These are phyloP conservation scores for Rhodamnia rubescens DNA, from an alignment of 345 rosid genomes.

Conservation along the genomic window DNA sequence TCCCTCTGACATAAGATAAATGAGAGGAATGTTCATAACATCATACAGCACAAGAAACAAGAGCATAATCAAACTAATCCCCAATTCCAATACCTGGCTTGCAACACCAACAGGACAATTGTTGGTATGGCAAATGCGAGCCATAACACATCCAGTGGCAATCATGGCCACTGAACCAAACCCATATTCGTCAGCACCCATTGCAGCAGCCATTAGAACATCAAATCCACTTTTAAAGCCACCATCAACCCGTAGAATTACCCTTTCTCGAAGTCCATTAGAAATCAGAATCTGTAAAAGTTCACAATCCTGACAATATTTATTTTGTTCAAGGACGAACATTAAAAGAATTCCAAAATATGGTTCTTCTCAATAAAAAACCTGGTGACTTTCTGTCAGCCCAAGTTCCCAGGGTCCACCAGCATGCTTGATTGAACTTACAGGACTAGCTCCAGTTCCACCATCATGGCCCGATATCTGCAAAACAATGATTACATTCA, in stretches of 20 bases:
- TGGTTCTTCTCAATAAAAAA: slow-evolving; percentile 3
- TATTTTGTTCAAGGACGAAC: neutral
- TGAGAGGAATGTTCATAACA: neutral
- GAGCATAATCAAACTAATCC: slow-evolving; percentile 1
- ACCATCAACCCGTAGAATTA: slow-evolving; percentile 90
- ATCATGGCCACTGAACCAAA: slow-evolving; percentile 99
- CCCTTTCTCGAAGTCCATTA: slow-evolving; percentile 97
- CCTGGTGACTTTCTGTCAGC: slow-evolving; percentile 88
- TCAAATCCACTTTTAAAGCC: slow-evolving; percentile 95
- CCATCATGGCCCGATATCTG: slow-evolving; percentile 99
- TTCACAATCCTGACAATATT: neutral
- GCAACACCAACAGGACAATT: slow-evolving; percentile 99
- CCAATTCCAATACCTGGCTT: slow-evolving; percentile 60
- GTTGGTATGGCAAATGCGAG: slow-evolving; percentile 99
- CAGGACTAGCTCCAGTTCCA: slow-evolving; percentile 98
- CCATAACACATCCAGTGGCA: slow-evolving; percentile 99
- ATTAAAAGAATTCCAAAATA: neutral
- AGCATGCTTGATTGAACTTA: slow-evolving; percentile 97
- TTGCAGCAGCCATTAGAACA: slow-evolving; percentile 87
- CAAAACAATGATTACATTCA: neutral
- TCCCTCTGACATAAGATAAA: slow-evolving; percentile 49
- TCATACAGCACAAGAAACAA: neutral
- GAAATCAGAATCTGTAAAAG: slow-evolving; percentile 64
- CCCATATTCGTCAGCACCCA: slow-evolving; percentile 99
- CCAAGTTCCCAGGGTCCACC: slow-evolving; percentile 99